Conservation (phyloP, 2,329 filamentous ascomycete species). For the Ceratocystis alfenasii region DNA sequence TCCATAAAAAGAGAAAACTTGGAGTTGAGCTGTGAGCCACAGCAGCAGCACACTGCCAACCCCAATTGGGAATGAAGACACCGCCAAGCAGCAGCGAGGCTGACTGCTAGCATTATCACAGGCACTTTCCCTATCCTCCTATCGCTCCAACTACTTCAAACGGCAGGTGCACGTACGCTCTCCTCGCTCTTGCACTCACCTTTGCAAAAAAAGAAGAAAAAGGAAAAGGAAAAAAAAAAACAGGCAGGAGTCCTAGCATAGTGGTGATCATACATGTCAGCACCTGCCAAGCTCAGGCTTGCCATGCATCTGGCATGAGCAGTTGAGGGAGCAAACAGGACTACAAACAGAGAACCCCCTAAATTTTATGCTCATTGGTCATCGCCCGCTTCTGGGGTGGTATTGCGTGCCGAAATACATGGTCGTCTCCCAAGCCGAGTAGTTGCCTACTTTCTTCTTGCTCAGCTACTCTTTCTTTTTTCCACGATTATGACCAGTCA, state of each 20-base stretch:
- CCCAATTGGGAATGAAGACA: background rate
- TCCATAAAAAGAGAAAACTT: background rate
- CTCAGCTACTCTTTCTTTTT: background rate
- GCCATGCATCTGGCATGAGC: background rate
- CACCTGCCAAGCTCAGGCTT: background rate
- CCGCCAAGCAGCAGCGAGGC: background rate
- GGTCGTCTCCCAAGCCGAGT: background rate
- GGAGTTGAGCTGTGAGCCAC: background rate
- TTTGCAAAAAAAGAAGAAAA: background rate
- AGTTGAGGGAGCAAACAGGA: background rate
- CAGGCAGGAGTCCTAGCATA: background rate
- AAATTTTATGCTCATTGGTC: background rate
- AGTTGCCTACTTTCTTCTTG: background rate
- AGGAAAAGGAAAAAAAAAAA: background rate
- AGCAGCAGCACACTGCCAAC: background rate
- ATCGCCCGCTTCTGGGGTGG: background rate
- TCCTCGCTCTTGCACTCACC: background rate
- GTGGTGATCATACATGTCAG: background rate
- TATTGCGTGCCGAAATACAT: background rate
- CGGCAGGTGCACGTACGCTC: background rate
- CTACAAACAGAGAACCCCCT: background rate
- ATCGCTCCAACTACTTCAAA: background rate
- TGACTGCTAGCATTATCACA: background rate
- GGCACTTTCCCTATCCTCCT: background rate
- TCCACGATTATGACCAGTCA: background rate